These are phyloP conservation scores for Hanseniaspora sp. DNA, from an alignment of 1,139 yeast species.

Conservation along the genomic window DNA sequence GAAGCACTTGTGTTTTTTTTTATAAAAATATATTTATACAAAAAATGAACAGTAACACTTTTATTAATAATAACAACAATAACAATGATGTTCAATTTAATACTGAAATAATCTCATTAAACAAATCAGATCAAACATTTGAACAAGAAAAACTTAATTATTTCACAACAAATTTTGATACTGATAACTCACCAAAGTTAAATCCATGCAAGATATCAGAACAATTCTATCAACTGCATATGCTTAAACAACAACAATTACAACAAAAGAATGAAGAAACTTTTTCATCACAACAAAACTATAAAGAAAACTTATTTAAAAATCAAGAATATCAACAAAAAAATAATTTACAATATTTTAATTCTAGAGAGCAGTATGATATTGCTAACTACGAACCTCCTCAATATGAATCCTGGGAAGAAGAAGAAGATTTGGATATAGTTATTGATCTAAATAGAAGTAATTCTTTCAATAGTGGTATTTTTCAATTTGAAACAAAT, in stretches of 20 bases:
- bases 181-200: neutral
- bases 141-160: neutral
- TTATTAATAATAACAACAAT: neutral
- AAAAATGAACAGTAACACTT: neutral
- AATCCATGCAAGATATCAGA: neutral
- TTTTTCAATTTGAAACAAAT: conserved; percentile 12
- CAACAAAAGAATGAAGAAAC: neutral
- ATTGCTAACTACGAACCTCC: conserved; percentile 14
- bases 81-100: neutral
- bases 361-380: conserved; percentile 10
- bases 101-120: neutral
- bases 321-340: neutral
- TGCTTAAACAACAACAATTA: neutral
- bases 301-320: neutral
- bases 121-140: neutral
- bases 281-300: neutral
- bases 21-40: neutral
- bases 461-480: conserved; percentile 8
- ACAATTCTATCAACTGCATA: neutral
- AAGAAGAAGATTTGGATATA: conserved; percentile 13
- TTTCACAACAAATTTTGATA: neutral
- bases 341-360: neutral
- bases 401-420: conserved; percentile 15
- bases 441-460: conserved; percentile 11
- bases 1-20: too few relatives aligned